Evolutionary conservation across 2,329 filamentous ascomycete genomes (phyloP).

Genomic region (Hirsutella thompsonii): DNA sequence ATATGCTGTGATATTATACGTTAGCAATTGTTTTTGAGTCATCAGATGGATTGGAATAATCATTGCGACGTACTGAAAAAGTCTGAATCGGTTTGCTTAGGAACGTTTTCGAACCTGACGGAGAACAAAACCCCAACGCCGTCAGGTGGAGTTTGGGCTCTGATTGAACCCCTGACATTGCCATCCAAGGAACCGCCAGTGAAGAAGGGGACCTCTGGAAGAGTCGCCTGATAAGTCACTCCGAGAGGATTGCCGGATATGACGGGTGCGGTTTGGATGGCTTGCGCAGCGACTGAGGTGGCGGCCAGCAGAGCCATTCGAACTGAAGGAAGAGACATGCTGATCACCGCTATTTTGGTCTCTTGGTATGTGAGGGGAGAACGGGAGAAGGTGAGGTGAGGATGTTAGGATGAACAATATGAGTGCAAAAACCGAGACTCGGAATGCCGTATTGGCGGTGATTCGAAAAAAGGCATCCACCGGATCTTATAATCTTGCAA

Average conservation of each 20-base stretch:
- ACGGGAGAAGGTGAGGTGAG: no score
- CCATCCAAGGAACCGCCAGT: constrained; percentile 30
- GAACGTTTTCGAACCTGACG: constrained; percentile 45
- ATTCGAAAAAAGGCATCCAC: no score
- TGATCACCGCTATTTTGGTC: no score
- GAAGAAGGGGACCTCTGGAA: constrained; percentile 41
- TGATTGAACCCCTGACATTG: constrained; percentile 28
- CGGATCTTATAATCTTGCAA: no score
- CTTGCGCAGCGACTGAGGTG: background rate
- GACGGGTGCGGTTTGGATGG: constrained; percentile 31
- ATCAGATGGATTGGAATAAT: no score
- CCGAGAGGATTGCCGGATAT: constrained; percentile 43
- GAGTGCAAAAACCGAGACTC: no score
- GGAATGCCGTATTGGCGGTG: no score
- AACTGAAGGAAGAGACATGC: no score
- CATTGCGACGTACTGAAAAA: constrained; percentile 34
- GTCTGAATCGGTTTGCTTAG: constrained; percentile 36
- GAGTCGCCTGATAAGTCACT: constrained; percentile 38
- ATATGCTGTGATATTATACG: constrained; percentile 38
- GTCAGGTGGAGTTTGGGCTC: constrained; percentile 28
- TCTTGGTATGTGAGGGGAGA: no score
- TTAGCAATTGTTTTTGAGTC: no score
- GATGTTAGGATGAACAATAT: no score
- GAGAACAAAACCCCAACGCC: constrained; percentile 43
- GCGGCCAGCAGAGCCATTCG: background rate